phyloP scores from a whole-genome alignment of 371 early-diverging fungal species.

The Conidiobolus incongruus region DNA sequence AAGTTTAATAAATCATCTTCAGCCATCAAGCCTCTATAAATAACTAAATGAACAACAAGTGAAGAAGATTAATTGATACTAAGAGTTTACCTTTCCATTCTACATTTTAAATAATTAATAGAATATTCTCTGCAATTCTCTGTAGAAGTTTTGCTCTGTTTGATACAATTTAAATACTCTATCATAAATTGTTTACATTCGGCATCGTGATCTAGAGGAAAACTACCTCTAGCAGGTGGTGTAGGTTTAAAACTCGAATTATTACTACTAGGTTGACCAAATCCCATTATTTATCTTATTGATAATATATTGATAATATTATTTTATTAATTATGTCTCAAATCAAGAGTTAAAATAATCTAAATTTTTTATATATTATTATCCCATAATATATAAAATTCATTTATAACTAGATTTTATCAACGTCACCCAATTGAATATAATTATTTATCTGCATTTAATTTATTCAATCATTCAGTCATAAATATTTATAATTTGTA shows the following conservation, averaged over 20 bases:
- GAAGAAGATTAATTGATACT: not conserved
- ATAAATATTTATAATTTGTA: no score
- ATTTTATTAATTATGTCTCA: no score
- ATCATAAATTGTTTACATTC: slow-evolving; percentile 47
- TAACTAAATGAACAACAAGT: not conserved
- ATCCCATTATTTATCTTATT: slow-evolving; percentile 29
- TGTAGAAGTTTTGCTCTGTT: slow-evolving; percentile 36
- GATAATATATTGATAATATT: no score
- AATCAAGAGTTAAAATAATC: no score
- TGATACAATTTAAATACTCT: slow-evolving; percentile 44
- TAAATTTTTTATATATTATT: no score
- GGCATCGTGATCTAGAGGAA: slow-evolving; percentile 55
- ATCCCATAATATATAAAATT: no score
- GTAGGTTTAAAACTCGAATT: slow-evolving; percentile 23
- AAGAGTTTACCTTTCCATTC: slow-evolving; percentile 50
- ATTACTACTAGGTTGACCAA: slow-evolving; percentile 38
- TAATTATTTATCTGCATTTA: no score
- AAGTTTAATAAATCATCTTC: slow-evolving; percentile 39
- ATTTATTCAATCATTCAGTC: no score
- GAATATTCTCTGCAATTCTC: slow-evolving; percentile 41
- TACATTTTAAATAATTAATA: slow-evolving; percentile 45
- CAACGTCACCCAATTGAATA: no score
- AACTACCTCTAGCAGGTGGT: slow-evolving; percentile 56
- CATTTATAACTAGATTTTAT: no score
- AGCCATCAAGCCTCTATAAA: slow-evolving; percentile 37